Conservation (phyloP, 495 filamentous ascomycete species). For the Apiosordaria backusii region DNA sequence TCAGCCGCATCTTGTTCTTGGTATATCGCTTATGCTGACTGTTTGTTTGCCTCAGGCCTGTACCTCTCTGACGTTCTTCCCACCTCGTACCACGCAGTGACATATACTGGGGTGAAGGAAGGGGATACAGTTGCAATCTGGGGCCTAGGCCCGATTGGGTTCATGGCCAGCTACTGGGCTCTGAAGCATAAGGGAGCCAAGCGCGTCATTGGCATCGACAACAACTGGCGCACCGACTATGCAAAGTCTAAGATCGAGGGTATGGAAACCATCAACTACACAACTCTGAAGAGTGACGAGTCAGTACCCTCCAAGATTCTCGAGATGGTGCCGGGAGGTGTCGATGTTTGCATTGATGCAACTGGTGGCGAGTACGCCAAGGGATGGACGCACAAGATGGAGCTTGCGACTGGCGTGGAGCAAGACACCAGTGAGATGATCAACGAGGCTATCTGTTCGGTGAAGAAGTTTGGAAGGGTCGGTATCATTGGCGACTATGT, state of each 20-base stretch:
- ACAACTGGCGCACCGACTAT: constrained; percentile 15
- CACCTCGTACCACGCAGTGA: constrained; percentile 51
- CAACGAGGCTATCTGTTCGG: constrained; percentile 12
- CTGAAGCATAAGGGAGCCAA: constrained; percentile 7
- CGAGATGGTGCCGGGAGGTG: constrained; percentile 15
- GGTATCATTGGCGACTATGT: constrained; percentile 16
- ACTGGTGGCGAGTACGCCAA: constrained; percentile 18
- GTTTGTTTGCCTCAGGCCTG: too few species aligned
- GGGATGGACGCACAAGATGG: constrained; percentile 12
- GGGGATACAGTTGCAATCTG: constrained; percentile 15
- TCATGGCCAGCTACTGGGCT: constrained; percentile 18
- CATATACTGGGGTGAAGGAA: constrained; percentile 10
- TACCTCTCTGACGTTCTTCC: constrained; percentile 62
- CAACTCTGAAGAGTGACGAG: constrained; percentile 1
- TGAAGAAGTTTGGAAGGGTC: constrained; percentile 14
- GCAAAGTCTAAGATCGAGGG: constrained; percentile 8
- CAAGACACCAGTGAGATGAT: constrained; percentile 19
- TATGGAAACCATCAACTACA: constrained; percentile 16
- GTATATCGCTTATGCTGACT: too few species aligned
- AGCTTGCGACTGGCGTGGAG: constrained; percentile 11
- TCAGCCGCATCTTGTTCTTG: too few species aligned
- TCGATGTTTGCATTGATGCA: constrained; percentile 17
- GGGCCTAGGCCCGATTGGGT: constrained; percentile 16
- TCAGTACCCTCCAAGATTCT: constrained; percentile 11
- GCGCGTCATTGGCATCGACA: constrained; percentile 16